A percentile compares a stretch with the other conserved stretches of the same genome.
Conservation (phyloP, 257 asterid species). For the Knoxia roxburghii region DNA sequence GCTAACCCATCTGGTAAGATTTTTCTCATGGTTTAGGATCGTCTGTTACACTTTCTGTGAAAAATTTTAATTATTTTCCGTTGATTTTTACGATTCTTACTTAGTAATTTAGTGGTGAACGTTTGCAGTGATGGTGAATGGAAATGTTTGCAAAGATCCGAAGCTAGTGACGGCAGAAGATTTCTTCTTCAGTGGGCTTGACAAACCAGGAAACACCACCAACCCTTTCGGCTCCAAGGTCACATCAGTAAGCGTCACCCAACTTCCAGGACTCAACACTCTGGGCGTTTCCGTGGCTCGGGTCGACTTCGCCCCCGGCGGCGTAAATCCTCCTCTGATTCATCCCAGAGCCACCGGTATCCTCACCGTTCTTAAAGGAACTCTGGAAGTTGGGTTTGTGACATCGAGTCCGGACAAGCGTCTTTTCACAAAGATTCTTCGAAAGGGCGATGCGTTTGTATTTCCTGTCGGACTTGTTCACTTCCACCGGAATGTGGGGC, state of each 20-base stretch:
- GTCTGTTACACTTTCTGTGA: no score
- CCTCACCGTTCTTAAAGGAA: conserved; percentile 8
- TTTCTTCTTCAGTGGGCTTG: conserved; percentile 9
- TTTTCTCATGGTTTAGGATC: background rate
- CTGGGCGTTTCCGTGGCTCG: conserved; percentile 2
- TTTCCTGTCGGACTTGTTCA: conserved; percentile 7
- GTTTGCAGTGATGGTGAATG: conserved; percentile 7
- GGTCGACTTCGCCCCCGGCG: conserved; percentile 3
- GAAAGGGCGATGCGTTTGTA: conserved; percentile 7
- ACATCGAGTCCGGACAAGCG: conserved; percentile 11
- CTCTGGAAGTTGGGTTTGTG: conserved; percentile 7
- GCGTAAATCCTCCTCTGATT: conserved; percentile 1
- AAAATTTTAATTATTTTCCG: no score
- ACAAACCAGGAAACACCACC: conserved; percentile 11
- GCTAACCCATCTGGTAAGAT: background rate
- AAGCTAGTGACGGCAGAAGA: conserved; percentile 8
- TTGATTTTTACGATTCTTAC: no score
- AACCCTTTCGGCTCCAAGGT: conserved; percentile 7
- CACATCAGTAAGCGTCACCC: background rate
- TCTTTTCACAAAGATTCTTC: conserved; percentile 10
- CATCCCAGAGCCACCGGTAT: conserved; percentile 10
- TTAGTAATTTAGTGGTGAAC: background rate
- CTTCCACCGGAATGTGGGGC: conserved; percentile 14
- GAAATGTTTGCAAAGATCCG: conserved; percentile 6
- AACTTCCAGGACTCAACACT: conserved; percentile 7